Evolutionary conservation across 108 stramenopile species (phyloP), one percentile per base, ranked within the genome.

Genomic region (Cylindrotheca closterium): DNA sequence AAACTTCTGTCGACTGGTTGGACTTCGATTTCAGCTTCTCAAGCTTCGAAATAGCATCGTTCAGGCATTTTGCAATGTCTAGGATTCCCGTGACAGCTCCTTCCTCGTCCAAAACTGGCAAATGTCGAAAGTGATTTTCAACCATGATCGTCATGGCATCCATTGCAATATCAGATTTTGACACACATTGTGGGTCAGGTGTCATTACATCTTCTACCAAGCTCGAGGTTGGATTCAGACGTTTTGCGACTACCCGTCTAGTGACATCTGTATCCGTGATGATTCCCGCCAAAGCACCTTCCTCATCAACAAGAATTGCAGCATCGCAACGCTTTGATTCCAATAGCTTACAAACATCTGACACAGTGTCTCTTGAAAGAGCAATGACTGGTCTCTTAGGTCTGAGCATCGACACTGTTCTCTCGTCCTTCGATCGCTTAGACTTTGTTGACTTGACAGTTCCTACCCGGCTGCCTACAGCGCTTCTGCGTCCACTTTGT

Each of bases 81-180:
- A 97, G 74, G 46, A 96, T 61, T 1, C 96, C 96, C 30, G 90
- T 87, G 8, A 96, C 86, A 26, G 84, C 77, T 0, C 91, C 94
- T 50, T 65, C 79, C 33, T 80, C 76, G 53, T 92, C 89, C 8
- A 88, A 77, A 24, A 95, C 97, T 37, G 96, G 96, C 33, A 97
- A 67, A 62, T 97, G 96, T n/a, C 96, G 84, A 73, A 97, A 96
- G 52, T 74, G 84, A 67, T 95, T 94, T 70, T 96, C 93, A 47
- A 97, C 86, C 98, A 98, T 98, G 32, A 89, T 83, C 27, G 74
- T 77, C 77, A 97, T 70, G 1, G 96, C 96, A 60, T 96, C 98
- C 56, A 95, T 79, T 4, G 96, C 96, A 21, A 79, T 67, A 53
- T 95, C 97, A 2, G 75, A 72, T 65, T 82, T 56, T 3, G 73